These are phyloP conservation scores for Harrya chromipes DNA, from an alignment of 768 basidiomycete species.

Conservation along the genomic window DNA sequence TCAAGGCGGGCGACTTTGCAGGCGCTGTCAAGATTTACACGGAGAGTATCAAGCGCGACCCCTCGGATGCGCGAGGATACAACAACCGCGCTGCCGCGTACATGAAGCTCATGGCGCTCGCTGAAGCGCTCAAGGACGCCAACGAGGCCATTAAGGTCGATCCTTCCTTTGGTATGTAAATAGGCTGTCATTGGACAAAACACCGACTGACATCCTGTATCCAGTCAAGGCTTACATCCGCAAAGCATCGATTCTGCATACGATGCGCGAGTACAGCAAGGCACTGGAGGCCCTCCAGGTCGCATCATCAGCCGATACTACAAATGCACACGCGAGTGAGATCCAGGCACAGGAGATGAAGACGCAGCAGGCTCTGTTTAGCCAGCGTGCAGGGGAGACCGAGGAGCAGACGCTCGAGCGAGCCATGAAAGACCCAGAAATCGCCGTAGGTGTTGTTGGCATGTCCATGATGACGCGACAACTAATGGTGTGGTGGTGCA, in stretches of 20 bases:
- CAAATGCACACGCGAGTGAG: conserved; percentile 78
- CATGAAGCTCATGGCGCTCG: conserved; percentile 89
- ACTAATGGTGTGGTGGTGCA: conserved; percentile 30
- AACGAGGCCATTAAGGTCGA: conserved; percentile 92
- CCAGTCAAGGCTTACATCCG: conserved; percentile 92
- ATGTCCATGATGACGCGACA: background rate
- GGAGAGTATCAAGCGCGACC: conserved; percentile 96
- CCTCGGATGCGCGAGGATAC: conserved; percentile 86
- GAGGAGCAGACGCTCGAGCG: conserved; percentile 91
- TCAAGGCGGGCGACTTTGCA: conserved; percentile 92
- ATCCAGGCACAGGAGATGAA: conserved; percentile 80
- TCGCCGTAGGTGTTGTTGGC: conserved; percentile 58
- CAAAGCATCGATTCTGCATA: conserved; percentile 78
- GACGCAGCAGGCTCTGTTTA: conserved; percentile 73
- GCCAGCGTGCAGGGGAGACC: conserved; percentile 76
- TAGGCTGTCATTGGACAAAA: background rate
- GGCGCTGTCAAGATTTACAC: conserved; percentile 89
- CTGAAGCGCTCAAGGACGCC: conserved; percentile 95
- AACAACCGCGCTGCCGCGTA: conserved; percentile 99
- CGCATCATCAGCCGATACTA: conserved; percentile 75
- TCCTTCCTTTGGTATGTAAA: conserved; percentile 67
- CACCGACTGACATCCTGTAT: background rate
- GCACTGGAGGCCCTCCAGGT: conserved; percentile 81
- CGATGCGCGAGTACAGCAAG: conserved; percentile 90
- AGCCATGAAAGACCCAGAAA: conserved; percentile 97